Conservation (phyloP, 495 filamentous ascomycete genomes). For the Talaromyces thailandensis region DNA sequence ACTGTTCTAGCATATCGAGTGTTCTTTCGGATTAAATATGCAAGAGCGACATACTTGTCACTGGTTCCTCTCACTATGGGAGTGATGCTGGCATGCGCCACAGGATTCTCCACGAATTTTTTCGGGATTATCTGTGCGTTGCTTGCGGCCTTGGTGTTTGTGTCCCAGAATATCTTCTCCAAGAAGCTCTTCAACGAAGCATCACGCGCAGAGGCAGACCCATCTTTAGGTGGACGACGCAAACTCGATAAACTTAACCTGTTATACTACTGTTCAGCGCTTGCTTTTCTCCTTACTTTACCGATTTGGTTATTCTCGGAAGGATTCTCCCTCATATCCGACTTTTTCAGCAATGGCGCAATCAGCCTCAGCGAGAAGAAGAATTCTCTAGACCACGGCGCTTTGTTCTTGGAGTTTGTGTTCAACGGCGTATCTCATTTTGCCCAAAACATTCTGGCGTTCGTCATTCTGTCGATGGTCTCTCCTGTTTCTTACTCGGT, state of each 20-base stretch:
- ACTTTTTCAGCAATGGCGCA: constrained; percentile 40
- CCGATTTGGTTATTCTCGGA: constrained; percentile 93
- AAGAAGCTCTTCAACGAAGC: constrained; percentile 99
- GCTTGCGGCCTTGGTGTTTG: constrained; percentile 82
- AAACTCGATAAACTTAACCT: constrained; percentile 97
- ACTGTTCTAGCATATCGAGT: constrained; percentile 90
- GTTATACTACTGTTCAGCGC: constrained; percentile 86
- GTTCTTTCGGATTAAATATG: constrained; percentile 81
- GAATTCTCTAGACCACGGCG: constrained; percentile 68
- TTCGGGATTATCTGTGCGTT: constrained; percentile 83
- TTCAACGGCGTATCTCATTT: constrained; percentile 99
- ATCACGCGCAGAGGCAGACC: constrained; percentile 66
- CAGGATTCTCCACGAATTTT: constrained; percentile 77
- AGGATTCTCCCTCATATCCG: constrained; percentile 55
- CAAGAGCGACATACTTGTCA: constrained; percentile 81
- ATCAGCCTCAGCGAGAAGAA: constrained; percentile 62
- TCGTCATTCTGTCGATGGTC: constrained; percentile 81
- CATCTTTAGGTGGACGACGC: constrained; percentile 40
- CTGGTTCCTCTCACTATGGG: constrained; percentile 85
- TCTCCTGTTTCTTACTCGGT: constrained; percentile 97
- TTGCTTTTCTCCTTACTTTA: constrained; percentile 83
- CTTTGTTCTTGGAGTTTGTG: constrained; percentile 71
- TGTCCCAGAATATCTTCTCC: constrained; percentile 98
- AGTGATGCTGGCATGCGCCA: constrained; percentile 91
- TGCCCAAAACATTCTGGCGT: constrained; percentile 90